Evolutionary conservation across 192 early-diverging fungal species (phyloP), one percentile per base, ranked within the genome.

Genomic region (Linderina pennispora): DNA sequence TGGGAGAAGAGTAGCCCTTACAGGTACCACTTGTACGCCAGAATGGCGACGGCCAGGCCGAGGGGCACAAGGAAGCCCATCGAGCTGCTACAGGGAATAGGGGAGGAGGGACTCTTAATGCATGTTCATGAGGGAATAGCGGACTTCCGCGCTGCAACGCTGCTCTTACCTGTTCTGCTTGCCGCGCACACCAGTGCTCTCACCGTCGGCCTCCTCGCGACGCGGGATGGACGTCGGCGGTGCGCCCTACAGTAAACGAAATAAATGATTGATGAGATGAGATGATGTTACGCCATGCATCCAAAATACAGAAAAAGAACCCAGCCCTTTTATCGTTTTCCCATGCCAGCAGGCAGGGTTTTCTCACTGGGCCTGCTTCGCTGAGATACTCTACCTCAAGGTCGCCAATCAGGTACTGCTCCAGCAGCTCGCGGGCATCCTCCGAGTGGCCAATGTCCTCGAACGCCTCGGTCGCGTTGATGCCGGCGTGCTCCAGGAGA

Each of bases 361-460:
- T n/a, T n/a, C n/a, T n/a, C n/a, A n/a, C n/a, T n/a, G n/a, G n/a
- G n/a, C n/a, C n/a, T n/a, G n/a, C n/a, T n/a, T n/a, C n/a, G n/a
- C n/a, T n/a, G n/a, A n/a, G n/a, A n/a, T n/a, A n/a, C n/a, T 52
- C 24, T 55, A 49, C 65, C 66, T 84, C 65, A 33, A 90, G 62
- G 43, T 85, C 74, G 43, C 91, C 95, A 42, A 94, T 72, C 47
- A 77, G 78, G 58, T 84, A 79, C 17, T 72, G 66, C 55, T 81
- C 74, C 53, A 98, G 75, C 53, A 98, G 53, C 14, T 89, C 88
- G 43, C 82, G 84, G 19, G 95, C 95, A 55, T 98, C 95, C 41
- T 93, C 88, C 23, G 88, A 91, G 76, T 98, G 92, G 18, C 95
- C 95, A 60, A 98, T 91, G 64, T 94, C 92, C 45, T 98, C 91